Evolutionary conservation across 2,329 filamentous ascomycete genomes (phyloP), one percentile per base, ranked within the genome.

Genomic region (Grosmannia huntii): DNA sequence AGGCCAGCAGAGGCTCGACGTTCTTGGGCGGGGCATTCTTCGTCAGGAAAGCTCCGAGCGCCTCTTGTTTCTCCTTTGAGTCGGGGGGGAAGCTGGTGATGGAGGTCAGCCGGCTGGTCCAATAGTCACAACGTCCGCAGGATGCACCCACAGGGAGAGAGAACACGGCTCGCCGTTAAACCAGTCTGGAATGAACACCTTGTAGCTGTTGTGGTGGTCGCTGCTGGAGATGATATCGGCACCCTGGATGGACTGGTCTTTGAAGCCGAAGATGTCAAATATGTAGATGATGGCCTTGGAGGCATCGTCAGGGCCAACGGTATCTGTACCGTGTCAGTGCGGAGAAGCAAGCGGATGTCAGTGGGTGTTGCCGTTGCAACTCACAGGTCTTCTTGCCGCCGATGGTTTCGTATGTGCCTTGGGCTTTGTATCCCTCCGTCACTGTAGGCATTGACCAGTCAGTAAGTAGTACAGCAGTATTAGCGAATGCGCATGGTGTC

Each of bases 101-200:
- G 59, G 14, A 25, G 11, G 59, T 80, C 48, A 52, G 48, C 31
- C 6, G 54, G 4, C 5, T 78, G 60, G 16, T 12, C 16, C 4
- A n/a, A 16, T 16, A 38, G 3, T 38, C 36, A 14, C 14, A 38
- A 38, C 12, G 36, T 16, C 36, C 36, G 14, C 5, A 16, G 36
- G 14, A 38, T 38, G 36, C 36, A 38, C 36, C 36, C 36, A 38
- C 36, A 38, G 3, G 9, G 36, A 38, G 69, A 83, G 77, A 55
- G 75, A 71, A 66, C 72, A 73, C 2, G 89, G 86, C 63, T 81
- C 78, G 69, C 89, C 90, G 60, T 87, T 80, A 75, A 96, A 95
- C 79, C 89, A 92, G 73, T 96, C 91, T 31, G 91, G 91, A 62
- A 96, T 91, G 73, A 91, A 90, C 64, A 96, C 88, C 65, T 84